These are phyloP conservation scores for Coemansia sp. DNA, from an alignment of 192 early-diverging fungal genomes.

Conservation along the genomic window DNA sequence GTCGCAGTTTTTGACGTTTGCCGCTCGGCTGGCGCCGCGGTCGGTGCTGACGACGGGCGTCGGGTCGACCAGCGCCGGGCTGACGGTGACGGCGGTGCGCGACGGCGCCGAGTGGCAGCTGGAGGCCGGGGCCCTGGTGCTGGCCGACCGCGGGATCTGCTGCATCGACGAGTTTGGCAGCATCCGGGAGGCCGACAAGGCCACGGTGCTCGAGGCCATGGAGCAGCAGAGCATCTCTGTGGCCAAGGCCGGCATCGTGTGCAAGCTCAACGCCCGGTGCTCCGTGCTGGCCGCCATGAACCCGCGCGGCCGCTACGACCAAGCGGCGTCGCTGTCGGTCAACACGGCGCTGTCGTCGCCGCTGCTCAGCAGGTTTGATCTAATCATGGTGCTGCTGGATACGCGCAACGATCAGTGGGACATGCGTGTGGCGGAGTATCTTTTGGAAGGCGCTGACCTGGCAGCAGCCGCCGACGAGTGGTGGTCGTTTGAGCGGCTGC, in stretches of 20 bases:
- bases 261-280: slow-evolving; percentile 73
- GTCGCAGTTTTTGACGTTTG: slow-evolving; percentile 77
- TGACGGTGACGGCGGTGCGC: slow-evolving; percentile 71
- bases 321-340: slow-evolving; percentile 55
- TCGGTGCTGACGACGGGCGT: slow-evolving; percentile 75
- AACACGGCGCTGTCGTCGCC: slow-evolving; percentile 68
- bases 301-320: slow-evolving; percentile 72
- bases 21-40: slow-evolving; percentile 60
- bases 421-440: slow-evolving; percentile 55
- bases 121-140: slow-evolving; percentile 76
- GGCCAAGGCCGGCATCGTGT: slow-evolving; percentile 78
- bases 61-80: slow-evolving; percentile 68
- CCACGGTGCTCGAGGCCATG: slow-evolving; percentile 78
- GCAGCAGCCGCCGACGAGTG: slow-evolving; percentile 10
- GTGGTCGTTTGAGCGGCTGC: slow-evolving; percentile 64
- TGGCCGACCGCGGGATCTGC: slow-evolving; percentile 75
- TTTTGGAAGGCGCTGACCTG: slow-evolving; percentile 16
- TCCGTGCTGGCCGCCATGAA: slow-evolving; percentile 80
- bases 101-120: slow-evolving; percentile 78
- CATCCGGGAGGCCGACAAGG: slow-evolving; percentile 69
- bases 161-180: slow-evolving; percentile 86
- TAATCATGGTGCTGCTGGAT: slow-evolving; percentile 70
- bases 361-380: slow-evolving; percentile 71
- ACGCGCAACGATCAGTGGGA: slow-evolving; percentile 66
- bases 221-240: slow-evolving; percentile 82